phyloP scores from a whole-genome alignment of 2,329 filamentous ascomycete genomes.

The Talaromyces islandicus region DNA sequence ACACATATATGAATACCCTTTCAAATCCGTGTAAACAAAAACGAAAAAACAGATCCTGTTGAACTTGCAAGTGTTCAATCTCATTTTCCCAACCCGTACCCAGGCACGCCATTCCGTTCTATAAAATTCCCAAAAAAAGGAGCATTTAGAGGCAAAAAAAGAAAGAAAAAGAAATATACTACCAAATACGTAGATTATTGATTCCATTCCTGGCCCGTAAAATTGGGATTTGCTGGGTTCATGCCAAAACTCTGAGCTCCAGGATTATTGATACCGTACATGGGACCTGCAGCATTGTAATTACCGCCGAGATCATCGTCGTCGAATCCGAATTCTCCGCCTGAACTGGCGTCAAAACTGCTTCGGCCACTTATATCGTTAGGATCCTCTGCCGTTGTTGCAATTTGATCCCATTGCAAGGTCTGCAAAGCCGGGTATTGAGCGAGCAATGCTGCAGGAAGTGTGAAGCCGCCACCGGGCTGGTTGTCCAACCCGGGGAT shows the following conservation, averaged over 20 bases:
- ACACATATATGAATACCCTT: background rate
- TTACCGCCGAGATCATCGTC: constrained; percentile 35
- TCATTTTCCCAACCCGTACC: background rate
- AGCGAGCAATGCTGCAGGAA: constrained; percentile 82
- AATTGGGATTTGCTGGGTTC: constrained; percentile 22
- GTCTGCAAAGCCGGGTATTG: constrained; percentile 92
- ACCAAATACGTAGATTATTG: constrained; percentile 8
- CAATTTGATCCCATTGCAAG: constrained; percentile 79
- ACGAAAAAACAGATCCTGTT: background rate
- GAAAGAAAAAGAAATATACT: constrained; percentile 5
- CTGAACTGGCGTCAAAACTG: constrained; percentile 42
- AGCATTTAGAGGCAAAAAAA: background rate
- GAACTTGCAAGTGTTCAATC: background rate
- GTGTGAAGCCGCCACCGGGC: constrained; percentile 53
- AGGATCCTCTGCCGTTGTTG: constrained; percentile 49
- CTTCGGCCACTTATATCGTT: constrained; percentile 61
- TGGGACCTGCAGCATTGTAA: constrained; percentile 26
- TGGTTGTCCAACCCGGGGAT: constrained; percentile 56
- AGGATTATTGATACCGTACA: constrained; percentile 21
- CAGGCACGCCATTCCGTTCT: background rate
- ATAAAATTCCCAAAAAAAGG: background rate
- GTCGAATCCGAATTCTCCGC: constrained; percentile 38
- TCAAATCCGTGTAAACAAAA: background rate
- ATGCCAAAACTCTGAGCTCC: constrained; percentile 24
- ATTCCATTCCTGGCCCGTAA: constrained; percentile 24